phyloP scores from a whole-genome alignment of 805 yeast species.

The Wickerhamiella domercqiae region DNA sequence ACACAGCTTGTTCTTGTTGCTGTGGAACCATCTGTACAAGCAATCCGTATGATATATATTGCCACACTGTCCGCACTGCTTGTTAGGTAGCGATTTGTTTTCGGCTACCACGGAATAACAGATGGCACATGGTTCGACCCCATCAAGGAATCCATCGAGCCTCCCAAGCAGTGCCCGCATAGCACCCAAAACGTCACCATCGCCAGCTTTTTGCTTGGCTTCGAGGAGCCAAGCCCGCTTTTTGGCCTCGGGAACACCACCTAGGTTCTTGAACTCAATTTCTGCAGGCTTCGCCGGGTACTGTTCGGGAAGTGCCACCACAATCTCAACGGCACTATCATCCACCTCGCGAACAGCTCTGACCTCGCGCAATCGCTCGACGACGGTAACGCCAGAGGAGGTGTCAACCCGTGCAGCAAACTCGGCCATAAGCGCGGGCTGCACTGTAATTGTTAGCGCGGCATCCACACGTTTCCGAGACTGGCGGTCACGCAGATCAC shows the following conservation, averaged over 20 bases:
- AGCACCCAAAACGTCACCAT: conserved; percentile 40
- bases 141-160: conserved; percentile 72
- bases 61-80: conserved; percentile 75
- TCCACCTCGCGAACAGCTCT: conserved; percentile 16
- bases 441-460: conserved; percentile 5
- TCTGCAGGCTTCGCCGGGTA: conserved; percentile 54
- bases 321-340: conserved; percentile 26
- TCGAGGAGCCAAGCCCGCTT: conserved; percentile 94
- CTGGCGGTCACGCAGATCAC: conserved; percentile 13
- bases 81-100: conserved; percentile 80
- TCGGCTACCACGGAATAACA: conserved; percentile 87
- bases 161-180: conserved; percentile 45
- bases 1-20: conserved; percentile 82
- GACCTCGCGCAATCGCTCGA: conserved; percentile 14
- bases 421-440: conserved; percentile 11
- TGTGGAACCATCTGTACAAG: conserved; percentile 92
- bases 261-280: conserved; percentile 61
- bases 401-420: conserved; percentile 7
- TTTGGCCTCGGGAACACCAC: conserved; percentile 81
- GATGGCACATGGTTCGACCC: conserved; percentile 93
- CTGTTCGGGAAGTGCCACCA: conserved; percentile 52
- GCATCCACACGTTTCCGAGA: conserved; percentile 8
- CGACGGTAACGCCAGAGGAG: conserved; percentile 7
- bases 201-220: conserved; percentile 60
- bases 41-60: conserved; percentile 95